phyloP scores from a whole-genome alignment of 176 grass and related monocot genomes.

The Oryza nivara region DNA sequence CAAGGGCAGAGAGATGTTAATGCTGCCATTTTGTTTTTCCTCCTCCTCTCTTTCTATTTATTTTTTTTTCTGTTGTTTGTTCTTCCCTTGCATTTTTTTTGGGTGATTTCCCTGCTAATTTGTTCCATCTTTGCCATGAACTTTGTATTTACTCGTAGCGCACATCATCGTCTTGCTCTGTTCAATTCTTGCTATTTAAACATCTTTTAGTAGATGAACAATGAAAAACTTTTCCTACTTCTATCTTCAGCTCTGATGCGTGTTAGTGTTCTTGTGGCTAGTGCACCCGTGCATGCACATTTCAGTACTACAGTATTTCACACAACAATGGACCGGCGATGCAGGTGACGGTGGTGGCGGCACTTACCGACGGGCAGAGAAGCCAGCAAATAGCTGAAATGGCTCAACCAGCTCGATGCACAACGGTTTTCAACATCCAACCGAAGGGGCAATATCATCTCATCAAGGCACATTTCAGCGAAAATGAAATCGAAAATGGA shows the following conservation, averaged over 20 bases:
- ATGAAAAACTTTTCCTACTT: background rate
- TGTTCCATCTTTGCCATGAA: background rate
- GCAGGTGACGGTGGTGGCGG: too few relatives aligned
- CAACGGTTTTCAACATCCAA: too few relatives aligned
- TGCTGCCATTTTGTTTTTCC: constrained; percentile 16
- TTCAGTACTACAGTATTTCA: background rate
- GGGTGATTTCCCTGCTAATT: background rate
- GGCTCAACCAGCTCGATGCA: too few relatives aligned
- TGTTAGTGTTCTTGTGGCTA: constrained; percentile 9
- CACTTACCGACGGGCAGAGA: too few relatives aligned
- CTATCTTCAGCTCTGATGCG: background rate
- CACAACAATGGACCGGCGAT: background rate
- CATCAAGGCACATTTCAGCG: too few relatives aligned
- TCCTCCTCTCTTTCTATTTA: background rate
- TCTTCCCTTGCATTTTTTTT: background rate
- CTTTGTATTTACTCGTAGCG: background rate
- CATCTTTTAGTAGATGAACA: background rate
- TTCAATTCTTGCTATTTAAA: background rate
- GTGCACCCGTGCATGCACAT: background rate
- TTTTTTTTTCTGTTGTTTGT: background rate
- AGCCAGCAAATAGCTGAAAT: too few relatives aligned
- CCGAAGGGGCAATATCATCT: too few relatives aligned
- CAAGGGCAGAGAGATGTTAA: background rate
- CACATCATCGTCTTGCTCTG: background rate
- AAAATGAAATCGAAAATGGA: too few relatives aligned